phyloP scores from a whole-genome alignment of 192 early-diverging fungal genomes.

The Coemansia sp. region DNA sequence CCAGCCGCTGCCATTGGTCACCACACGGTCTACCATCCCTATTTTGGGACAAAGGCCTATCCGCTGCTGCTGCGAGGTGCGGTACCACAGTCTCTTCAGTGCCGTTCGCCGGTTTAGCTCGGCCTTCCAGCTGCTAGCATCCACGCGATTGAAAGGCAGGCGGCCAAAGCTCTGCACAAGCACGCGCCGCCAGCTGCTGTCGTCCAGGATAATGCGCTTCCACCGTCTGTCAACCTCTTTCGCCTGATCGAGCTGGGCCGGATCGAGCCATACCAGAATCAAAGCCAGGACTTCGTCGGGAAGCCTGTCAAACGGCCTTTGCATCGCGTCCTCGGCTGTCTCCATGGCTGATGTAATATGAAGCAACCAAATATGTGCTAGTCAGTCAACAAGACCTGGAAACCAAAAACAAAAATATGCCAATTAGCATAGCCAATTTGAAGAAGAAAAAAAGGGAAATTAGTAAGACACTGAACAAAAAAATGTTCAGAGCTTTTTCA shows the following conservation, averaged over 20 bases:
- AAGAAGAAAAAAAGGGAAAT: no score
- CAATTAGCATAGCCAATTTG: no score
- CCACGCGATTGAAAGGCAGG: constrained; percentile 20
- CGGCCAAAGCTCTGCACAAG: constrained; percentile 14
- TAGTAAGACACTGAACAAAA: no score
- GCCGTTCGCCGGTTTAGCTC: constrained; percentile 19
- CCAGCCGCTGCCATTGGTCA: constrained; percentile 34
- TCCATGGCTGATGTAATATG: no score
- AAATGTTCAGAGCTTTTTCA: no score
- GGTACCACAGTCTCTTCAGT: constrained; percentile 19
- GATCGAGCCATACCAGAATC: constrained; percentile 23
- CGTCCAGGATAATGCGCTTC: constrained; percentile 24
- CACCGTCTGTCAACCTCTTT: constrained; percentile 23
- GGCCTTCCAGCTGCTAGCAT: constrained; percentile 17
- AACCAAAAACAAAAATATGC: no score
- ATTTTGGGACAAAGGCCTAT: constrained; percentile 20
- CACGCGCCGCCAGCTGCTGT: constrained; percentile 38
- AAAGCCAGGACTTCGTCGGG: constrained; percentile 30
- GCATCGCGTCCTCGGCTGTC: background rate
- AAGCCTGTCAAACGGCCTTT: constrained; percentile 5
- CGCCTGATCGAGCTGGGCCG: constrained; percentile 15
- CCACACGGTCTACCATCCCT: constrained; percentile 22
- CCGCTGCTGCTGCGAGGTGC: background rate
- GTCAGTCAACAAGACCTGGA: no score
- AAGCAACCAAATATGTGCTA: no score